A percentile compares a stretch with the other conserved stretches of the same genome.
Conservation (phyloP, 164 flowering plant species). For the Sextonia rubra region DNA sequence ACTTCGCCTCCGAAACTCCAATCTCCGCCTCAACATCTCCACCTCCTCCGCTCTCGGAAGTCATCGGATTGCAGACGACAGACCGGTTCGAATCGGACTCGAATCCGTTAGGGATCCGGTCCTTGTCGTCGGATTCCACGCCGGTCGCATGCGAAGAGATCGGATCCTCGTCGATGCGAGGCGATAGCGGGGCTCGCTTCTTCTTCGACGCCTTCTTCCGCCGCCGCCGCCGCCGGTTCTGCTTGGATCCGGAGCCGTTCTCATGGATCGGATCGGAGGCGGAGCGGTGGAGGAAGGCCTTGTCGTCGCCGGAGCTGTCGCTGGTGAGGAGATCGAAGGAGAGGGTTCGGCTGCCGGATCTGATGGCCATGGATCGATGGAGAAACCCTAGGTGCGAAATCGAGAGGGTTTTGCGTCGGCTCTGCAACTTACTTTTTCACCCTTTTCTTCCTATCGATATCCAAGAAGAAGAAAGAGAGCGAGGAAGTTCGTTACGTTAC, state of each 20-base stretch:
- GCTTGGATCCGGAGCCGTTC: background rate
- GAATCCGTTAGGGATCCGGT: too few species aligned
- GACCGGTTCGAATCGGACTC: too few species aligned
- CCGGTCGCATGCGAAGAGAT: too few species aligned
- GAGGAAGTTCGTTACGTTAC: too few species aligned
- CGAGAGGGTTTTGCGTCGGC: background rate
- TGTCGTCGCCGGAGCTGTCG: slow-evolving; percentile 2
- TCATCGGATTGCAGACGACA: too few species aligned
- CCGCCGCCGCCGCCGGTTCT: background rate
- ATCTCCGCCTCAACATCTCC: too few species aligned
- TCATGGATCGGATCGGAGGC: background rate
- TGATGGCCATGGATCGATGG: slow-evolving; percentile 2
- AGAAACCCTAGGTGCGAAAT: background rate
- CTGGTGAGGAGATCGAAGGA: slow-evolving; percentile 5
- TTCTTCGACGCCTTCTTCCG: background rate
- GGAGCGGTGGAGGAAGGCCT: background rate
- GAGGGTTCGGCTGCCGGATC: slow-evolving; percentile 1
- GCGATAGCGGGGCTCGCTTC: background rate
- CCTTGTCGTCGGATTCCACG: too few species aligned
- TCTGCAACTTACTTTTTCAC: background rate
- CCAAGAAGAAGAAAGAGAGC: too few species aligned
- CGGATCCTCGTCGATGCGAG: too few species aligned
- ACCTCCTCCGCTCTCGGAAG: too few species aligned
- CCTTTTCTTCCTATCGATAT: background rate
- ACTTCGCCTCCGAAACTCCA: too few species aligned